Evolutionary conservation across 2,329 filamentous ascomycete species (phyloP), one percentile per base, ranked within the genome.

Genomic region (Nannizziopsis barbatae): DNA sequence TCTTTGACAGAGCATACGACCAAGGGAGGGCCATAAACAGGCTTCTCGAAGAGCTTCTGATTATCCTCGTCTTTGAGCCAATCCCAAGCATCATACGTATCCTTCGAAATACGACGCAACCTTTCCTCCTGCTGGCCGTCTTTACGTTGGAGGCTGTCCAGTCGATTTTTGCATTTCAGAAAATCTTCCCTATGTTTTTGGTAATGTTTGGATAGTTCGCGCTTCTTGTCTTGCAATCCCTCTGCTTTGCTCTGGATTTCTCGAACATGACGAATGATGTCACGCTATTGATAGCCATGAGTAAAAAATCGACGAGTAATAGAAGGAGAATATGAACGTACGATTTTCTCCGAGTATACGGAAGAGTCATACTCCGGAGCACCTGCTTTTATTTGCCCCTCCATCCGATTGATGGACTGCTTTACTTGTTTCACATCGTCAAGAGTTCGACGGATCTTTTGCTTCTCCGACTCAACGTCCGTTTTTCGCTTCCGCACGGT

Each of bases 1-100:
- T 94, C 79, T 56, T 82, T 88, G 46, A 95, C 70, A 0, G 83
- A 84, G 65, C 88, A 95, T 50, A 77, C 83, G 30, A 95, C 71
- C 59, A 92, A 77, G 0, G 89, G 81, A 5, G 89, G 89, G 0
- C 85, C 87, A 60, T 84, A 87, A 3, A 95, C 81, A 50, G 83
- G 75, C 55, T 83, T 79, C 59, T 84, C 77, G 54, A 95, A 92
- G 42, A 75, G 65, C 47, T 74, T 62, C 51, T 75, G 75, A 61
- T 98, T 80, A 38, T 44, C 39, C 12, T 42, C 45, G 2, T 79
- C 64, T 59, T 86, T 76, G 45, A 96, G 75, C 89, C 90, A 98
- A 37, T 81, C 73, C 80, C 86, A 95, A 1, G 81, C 87, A 55
- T 62, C 70, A 9, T 76, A 75, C 2, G 83, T 79, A 49, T 95